Conservation (phyloP, 2,329 filamentous ascomycete species). For the Xylariales sp. region DNA sequence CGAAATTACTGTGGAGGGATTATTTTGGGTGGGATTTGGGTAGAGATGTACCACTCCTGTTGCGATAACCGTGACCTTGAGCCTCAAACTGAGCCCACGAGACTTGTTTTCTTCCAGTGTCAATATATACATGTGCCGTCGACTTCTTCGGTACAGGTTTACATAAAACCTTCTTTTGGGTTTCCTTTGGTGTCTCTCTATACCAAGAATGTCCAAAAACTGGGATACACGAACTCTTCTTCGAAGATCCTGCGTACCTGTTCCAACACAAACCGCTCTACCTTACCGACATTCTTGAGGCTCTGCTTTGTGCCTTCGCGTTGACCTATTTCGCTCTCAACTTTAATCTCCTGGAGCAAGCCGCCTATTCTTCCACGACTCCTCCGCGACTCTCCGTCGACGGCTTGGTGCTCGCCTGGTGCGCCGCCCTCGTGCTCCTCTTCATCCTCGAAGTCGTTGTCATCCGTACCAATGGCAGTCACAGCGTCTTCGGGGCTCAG, state of each 20-base stretch:
- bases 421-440: slow-evolving; percentile 23
- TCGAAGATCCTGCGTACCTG: slow-evolving; percentile 97
- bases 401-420: background rate
- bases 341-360: slow-evolving; percentile 84
- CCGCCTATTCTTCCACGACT: slow-evolving; percentile 58
- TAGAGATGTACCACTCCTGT: too few relatives aligned
- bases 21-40: too few relatives aligned
- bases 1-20: too few relatives aligned
- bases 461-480: slow-evolving; percentile 57
- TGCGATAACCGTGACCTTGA: too few relatives aligned
- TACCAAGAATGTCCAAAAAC: slow-evolving; percentile 96
- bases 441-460: slow-evolving; percentile 26
- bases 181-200: too few relatives aligned
- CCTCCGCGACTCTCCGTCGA: too few relatives aligned
- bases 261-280: slow-evolving; percentile 94
- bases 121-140: too few relatives aligned
- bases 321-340: slow-evolving; percentile 96
- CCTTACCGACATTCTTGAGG: slow-evolving; percentile 96
- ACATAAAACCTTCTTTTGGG: too few relatives aligned
- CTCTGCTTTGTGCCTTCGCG: slow-evolving; percentile 90
- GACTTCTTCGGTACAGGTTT: too few relatives aligned
- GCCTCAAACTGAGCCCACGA: too few relatives aligned
- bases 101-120: too few relatives aligned
- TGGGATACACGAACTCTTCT: slow-evolving; percentile 97
- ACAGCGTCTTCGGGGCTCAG: slow-evolving; percentile 87